These are phyloP conservation scores for Serendipita sp. DNA, from an alignment of 768 basidiomycete species.

Conservation along the genomic window DNA sequence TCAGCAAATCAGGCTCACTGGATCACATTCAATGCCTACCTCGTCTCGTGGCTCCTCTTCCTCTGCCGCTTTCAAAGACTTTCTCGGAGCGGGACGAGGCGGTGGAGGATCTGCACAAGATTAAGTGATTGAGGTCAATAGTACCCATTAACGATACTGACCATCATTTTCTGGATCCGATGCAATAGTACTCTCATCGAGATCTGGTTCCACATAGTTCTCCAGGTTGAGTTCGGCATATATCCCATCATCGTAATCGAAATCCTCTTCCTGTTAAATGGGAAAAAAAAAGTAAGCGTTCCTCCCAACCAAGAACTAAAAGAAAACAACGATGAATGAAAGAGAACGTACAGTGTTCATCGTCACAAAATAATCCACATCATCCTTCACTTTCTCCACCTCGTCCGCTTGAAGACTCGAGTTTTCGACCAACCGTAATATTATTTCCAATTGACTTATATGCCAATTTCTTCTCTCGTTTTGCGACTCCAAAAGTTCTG, in stretches of 20 bases:
- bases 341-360: constrained; percentile 66
- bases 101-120: neutral
- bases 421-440: constrained; percentile 85
- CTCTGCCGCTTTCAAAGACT: constrained; percentile 4
- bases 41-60: constrained; percentile 43
- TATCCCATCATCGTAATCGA: constrained; percentile 92
- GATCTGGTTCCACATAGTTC: constrained; percentile 62
- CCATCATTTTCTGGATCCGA: constrained; percentile 64
- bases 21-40: constrained; percentile 34
- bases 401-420: constrained; percentile 72
- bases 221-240: constrained; percentile 96
- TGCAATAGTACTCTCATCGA: constrained; percentile 59
- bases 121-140: neutral
- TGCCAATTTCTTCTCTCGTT: constrained; percentile 97
- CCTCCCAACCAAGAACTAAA: constrained; percentile 12
- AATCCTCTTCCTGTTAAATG: constrained; percentile 69
- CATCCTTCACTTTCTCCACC: constrained; percentile 72
- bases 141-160: constrained; percentile 15
- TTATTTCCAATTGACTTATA: constrained; percentile 78
- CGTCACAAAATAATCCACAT: constrained; percentile 91
- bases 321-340: neutral
- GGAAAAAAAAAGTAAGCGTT: constrained; percentile 4
- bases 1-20: neutral
- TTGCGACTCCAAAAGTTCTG: constrained; percentile 69
- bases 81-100: neutral